A percentile compares a stretch with the other conserved stretches of the same genome.
These are phyloP conservation scores for Tolypocladium ovalisporum DNA, from an alignment of 2,329 filamentous ascomycete species.

Conservation along the genomic window DNA sequence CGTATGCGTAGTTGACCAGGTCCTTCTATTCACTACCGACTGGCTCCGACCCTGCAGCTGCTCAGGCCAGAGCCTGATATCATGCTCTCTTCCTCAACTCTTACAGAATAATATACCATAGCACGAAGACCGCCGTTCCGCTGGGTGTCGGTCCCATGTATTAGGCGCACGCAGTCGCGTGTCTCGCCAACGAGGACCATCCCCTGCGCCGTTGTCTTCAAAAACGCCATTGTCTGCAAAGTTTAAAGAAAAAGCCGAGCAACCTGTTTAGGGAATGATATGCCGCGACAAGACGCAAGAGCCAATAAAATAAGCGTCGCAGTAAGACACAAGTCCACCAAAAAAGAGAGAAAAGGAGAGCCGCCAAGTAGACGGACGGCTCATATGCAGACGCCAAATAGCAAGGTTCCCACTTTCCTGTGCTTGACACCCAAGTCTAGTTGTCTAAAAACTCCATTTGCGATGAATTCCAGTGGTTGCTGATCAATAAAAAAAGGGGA, in stretches of 20 bases:
- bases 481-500: neutral
- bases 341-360: neutral
- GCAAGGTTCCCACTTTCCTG: slow-evolving; percentile 1
- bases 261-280: neutral
- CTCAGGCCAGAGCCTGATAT: neutral
- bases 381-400: slow-evolving; percentile 9
- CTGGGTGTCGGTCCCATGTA: slow-evolving; percentile 1
- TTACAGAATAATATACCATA: neutral
- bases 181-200: neutral
- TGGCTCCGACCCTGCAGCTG: neutral
- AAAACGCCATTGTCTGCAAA: slow-evolving; percentile 1
- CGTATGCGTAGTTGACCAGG: neutral
- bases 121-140: neutral
- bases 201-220: neutral
- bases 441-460: slow-evolving; percentile 1
- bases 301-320: neutral
- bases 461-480: no score
- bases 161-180: neutral
- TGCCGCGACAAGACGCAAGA: neutral
- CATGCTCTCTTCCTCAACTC: neutral
- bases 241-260: neutral
- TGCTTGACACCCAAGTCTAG: slow-evolving; percentile 1
- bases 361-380: neutral
- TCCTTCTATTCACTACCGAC: no score
- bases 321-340: neutral